Percentiles rank a stretch among this genome's conserved stretches.
Evolutionary conservation across 352 stramenopile species (phyloP).

Genomic region (Pythium dissimile): DNA sequence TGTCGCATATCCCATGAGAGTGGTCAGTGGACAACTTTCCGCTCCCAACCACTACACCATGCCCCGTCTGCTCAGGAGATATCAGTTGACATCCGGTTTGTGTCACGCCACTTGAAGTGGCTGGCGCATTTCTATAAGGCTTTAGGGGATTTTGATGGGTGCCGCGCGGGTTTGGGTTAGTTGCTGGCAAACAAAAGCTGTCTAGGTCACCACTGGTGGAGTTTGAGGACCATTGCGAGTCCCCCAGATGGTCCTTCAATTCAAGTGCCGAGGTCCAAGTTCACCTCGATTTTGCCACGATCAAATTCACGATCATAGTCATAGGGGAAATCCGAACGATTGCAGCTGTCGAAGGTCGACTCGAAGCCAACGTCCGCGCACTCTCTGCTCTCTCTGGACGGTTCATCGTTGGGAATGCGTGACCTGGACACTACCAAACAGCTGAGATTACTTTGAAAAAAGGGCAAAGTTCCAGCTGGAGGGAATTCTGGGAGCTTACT

Average conservation of each 20-base stretch:
- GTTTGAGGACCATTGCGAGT: neutral
- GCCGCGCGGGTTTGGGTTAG: neutral
- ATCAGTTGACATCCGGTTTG: neutral
- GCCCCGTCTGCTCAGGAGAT: neutral
- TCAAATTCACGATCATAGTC: too few species aligned
- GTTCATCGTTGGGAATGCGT: too few species aligned
- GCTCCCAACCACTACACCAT: neutral
- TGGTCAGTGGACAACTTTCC: neutral
- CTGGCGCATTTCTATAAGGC: too few species aligned
- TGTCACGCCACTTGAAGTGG: neutral
- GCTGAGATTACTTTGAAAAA: too few species aligned
- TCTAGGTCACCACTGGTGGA: neutral
- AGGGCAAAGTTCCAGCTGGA: too few species aligned
- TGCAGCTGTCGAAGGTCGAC: too few species aligned
- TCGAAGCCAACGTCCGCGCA: too few species aligned
- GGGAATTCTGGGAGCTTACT: too few species aligned
- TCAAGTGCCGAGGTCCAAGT: neutral
- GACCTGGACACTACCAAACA: too few species aligned
- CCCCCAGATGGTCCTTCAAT: neutral
- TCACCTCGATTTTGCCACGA: neutral
- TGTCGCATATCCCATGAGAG: neutral
- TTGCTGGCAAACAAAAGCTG: neutral
- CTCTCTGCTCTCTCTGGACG: too few species aligned
- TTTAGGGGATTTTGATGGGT: neutral
- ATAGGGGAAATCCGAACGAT: too few species aligned